These are phyloP conservation scores for Corchorus capsularis DNA, from an alignment of 345 rosid genomes.

Conservation along the genomic window DNA sequence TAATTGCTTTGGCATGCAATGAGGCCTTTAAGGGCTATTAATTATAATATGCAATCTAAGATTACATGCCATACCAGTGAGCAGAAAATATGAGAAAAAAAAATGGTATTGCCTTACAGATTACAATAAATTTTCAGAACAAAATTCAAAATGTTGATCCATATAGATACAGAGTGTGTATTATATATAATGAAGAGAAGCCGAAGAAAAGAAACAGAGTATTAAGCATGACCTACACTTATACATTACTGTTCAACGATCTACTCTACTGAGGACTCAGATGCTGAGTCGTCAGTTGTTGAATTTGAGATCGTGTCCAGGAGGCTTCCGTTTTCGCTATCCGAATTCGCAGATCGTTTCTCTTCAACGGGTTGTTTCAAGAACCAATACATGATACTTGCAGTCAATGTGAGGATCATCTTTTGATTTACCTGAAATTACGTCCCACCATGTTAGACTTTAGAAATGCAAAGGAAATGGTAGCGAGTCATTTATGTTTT, in stretches of 20 bases:
- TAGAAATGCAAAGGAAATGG: background rate
- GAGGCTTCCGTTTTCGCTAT: conserved; percentile 61
- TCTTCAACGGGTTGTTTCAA: conserved; percentile 76
- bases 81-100: background rate
- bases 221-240: conserved; percentile 13
- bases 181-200: background rate
- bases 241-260: conserved; percentile 35
- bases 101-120: conserved; percentile 6
- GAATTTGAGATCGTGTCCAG: conserved; percentile 60
- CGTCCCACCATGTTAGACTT: background rate
- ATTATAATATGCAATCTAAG: too few relatives aligned
- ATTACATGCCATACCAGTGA: background rate
- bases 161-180: conserved; percentile 13
- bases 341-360: conserved; percentile 59
- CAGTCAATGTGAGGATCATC: conserved; percentile 93
- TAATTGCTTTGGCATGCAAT: too few relatives aligned
- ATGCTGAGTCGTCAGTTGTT: conserved; percentile 81
- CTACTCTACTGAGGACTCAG: conserved; percentile 71
- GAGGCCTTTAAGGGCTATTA: too few relatives aligned
- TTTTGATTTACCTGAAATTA: conserved; percentile 85
- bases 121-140: background rate
- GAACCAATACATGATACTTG: conserved; percentile 92
- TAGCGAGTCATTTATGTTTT: background rate
- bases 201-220: background rate
- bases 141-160: background rate